These are phyloP conservation scores for Talaromyces thailandensis DNA, from an alignment of 495 filamentous ascomycete genomes.

Conservation along the genomic window DNA sequence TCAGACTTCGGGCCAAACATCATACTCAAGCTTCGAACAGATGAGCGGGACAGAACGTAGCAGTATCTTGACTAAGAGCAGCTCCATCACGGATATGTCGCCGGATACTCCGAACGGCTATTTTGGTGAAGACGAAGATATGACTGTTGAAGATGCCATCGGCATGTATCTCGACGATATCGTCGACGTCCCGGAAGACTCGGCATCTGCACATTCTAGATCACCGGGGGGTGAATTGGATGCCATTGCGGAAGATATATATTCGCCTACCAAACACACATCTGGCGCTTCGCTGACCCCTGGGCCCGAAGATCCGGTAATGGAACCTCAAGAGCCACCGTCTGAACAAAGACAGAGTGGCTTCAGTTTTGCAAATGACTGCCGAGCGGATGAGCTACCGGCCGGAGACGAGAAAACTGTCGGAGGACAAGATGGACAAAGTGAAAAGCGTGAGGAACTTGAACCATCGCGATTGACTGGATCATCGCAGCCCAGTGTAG, in stretches of 20 bases:
- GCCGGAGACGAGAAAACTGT: background rate
- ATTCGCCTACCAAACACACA: background rate
- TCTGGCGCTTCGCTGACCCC: background rate
- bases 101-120: slow-evolving; percentile 46
- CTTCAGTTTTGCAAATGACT: background rate
- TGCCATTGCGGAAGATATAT: background rate
- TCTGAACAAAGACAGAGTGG: background rate
- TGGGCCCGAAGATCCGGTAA: background rate
- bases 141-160: slow-evolving; percentile 88
- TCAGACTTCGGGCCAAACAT: slow-evolving; percentile 60
- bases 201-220: slow-evolving; percentile 16
- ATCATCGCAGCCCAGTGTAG: background rate
- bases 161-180: slow-evolving; percentile 88
- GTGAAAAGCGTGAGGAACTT: background rate
- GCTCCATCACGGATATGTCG: slow-evolving; percentile 60
- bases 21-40: slow-evolving; percentile 60
- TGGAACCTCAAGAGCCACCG: background rate
- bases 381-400: background rate
- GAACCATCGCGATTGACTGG: slow-evolving; percentile 1
- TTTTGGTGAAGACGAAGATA: slow-evolving; percentile 55
- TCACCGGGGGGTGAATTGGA: slow-evolving; percentile 10
- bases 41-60: slow-evolving; percentile 67
- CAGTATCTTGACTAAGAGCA: slow-evolving; percentile 71
- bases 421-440: background rate
- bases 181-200: slow-evolving; percentile 45